These are phyloP conservation scores for Hypoxylon trugodes DNA, from an alignment of 495 filamentous ascomycete species.

Conservation along the genomic window DNA sequence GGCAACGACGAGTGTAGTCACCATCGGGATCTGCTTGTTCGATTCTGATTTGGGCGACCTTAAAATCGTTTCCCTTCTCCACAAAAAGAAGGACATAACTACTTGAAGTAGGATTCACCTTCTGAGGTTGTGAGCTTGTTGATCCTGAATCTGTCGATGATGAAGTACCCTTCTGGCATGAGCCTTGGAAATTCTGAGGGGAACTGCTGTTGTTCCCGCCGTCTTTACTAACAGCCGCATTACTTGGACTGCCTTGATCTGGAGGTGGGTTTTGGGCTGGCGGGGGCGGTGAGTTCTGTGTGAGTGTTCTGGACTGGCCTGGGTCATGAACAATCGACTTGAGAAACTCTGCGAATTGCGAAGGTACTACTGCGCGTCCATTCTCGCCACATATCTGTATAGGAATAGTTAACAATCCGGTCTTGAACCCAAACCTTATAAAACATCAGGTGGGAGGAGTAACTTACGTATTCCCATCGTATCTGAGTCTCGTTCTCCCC, in stretches of 20 bases:
- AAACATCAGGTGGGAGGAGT: neutral
- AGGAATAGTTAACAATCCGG: neutral
- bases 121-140: neutral
- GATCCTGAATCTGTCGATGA: neutral
- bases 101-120: neutral
- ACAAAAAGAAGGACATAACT: neutral
- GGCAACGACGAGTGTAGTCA: too few species aligned
- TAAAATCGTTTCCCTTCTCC: neutral
- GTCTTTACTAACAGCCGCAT: neutral
- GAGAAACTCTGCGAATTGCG: neutral
- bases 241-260: neutral
- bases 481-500: neutral
- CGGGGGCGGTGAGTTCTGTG: neutral
- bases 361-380: neutral
- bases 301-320: neutral
- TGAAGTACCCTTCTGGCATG: neutral
- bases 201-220: neutral
- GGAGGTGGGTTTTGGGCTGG: neutral
- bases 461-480: constrained; percentile 9
- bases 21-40: too few species aligned
- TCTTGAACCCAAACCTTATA: neutral
- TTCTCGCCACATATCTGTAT: constrained; percentile 3
- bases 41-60: neutral
- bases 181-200: neutral
- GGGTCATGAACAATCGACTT: neutral